Evolutionary conservation across 1,284 basidiomycete genomes (phyloP).

Genomic region (Ustilago esculenta): DNA sequence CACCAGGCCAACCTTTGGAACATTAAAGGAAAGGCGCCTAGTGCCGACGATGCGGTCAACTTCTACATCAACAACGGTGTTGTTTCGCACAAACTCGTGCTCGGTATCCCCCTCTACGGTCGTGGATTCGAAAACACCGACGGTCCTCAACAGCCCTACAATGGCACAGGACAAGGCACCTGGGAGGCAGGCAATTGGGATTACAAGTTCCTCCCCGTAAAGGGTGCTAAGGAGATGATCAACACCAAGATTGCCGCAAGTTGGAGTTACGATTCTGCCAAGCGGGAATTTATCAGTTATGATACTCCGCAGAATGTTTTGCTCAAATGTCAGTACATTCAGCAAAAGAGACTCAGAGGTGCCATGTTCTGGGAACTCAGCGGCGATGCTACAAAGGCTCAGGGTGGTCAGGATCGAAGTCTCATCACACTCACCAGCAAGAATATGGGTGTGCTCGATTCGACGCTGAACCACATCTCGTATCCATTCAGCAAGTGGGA

Average conservation of each 20-base stretch:
- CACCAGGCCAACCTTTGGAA: constrained; percentile 80
- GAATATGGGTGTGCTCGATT: constrained; percentile 65
- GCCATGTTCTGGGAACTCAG: constrained; percentile 75
- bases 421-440: constrained; percentile 36
- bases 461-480: constrained; percentile 76
- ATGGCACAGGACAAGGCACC: constrained; percentile 79
- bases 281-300: constrained; percentile 80
- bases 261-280: constrained; percentile 77
- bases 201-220: constrained; percentile 79
- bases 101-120: constrained; percentile 74
- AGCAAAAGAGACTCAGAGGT: constrained; percentile 76
- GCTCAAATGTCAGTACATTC: constrained; percentile 81
- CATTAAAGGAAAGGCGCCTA: constrained; percentile 66
- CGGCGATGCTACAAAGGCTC: constrained; percentile 60
- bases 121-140: constrained; percentile 81
- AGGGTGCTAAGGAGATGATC: constrained; percentile 75
- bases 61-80: constrained; percentile 78
- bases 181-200: constrained; percentile 72
- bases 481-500: constrained; percentile 69
- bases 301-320: constrained; percentile 77
- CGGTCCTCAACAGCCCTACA: constrained; percentile 80
- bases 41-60: constrained; percentile 77
- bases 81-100: constrained; percentile 76
- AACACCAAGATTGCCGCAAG: constrained; percentile 77
- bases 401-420: constrained; percentile 46